phyloP scores from a whole-genome alignment of 805 yeast species.

The Sporopachydermia quercuum region DNA sequence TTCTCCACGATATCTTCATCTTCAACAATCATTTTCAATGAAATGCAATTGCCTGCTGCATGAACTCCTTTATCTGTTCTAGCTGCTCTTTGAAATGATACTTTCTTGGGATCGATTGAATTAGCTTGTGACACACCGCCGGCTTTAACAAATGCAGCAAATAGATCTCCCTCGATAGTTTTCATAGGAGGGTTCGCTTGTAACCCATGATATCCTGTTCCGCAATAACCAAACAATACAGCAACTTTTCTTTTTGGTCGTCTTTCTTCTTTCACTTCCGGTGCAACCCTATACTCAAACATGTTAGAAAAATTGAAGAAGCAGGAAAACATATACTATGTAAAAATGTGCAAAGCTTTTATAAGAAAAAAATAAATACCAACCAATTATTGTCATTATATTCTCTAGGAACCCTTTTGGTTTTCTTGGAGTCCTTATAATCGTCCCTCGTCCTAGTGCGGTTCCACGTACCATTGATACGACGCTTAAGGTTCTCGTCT shows the following conservation, averaged over 20 bases:
- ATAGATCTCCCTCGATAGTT: constrained; percentile 84
- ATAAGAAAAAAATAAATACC: background rate
- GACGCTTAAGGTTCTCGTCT: too few species aligned
- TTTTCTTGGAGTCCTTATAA: background rate
- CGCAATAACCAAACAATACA: constrained; percentile 84
- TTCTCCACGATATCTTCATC: constrained; percentile 59
- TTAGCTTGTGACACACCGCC: constrained; percentile 84
- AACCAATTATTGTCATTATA: background rate
- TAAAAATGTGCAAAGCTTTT: too few species aligned
- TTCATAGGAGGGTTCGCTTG: constrained; percentile 78
- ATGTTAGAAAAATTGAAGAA: too few species aligned
- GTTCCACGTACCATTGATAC: too few species aligned
- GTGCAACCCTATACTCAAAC: too few species aligned
- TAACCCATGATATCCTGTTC: constrained; percentile 95
- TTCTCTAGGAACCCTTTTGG: background rate
- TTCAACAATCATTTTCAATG: constrained; percentile 71
- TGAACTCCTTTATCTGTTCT: constrained; percentile 94
- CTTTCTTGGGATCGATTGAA: constrained; percentile 75
- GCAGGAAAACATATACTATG: too few species aligned
- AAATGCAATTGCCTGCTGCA: constrained; percentile 89
- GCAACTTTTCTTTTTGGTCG: constrained; percentile 75
- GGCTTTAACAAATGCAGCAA: constrained; percentile 67
- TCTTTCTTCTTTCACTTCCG: constrained; percentile 14
- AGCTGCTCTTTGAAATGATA: constrained; percentile 48
- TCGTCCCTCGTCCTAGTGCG: too few species aligned